These are phyloP conservation scores for Tritrichomonas musculus DNA, from an alignment of 208 protist species.

Conservation along the genomic window DNA sequence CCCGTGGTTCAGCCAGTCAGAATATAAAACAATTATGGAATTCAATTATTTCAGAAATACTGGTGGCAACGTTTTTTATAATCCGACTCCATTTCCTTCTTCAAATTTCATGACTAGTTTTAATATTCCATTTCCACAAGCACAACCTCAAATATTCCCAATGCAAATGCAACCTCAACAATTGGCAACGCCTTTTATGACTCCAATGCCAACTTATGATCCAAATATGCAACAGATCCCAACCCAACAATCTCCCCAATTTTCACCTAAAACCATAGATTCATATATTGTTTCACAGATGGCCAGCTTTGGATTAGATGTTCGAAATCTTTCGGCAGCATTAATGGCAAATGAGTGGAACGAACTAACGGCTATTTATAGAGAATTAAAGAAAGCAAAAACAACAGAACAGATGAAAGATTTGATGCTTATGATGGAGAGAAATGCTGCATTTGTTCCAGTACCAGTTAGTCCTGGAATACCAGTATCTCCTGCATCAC, in stretches of 20 bases:
- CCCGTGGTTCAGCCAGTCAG: neutral
- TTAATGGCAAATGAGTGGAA: neutral
- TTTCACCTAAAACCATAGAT: too few relatives aligned
- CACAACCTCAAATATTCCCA: too few relatives aligned
- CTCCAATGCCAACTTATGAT: conserved; percentile 1
- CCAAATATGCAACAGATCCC: too few relatives aligned
- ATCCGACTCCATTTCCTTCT: too few relatives aligned
- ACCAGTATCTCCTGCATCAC: neutral
- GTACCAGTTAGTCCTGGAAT: neutral
- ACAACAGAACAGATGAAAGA: neutral
- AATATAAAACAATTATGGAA: neutral
- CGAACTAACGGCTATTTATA: neutral
- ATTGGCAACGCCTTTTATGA: too few relatives aligned
- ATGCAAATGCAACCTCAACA: too few relatives aligned
- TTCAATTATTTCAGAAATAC: too few relatives aligned
- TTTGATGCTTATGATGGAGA: too few relatives aligned
- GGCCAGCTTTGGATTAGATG: neutral
- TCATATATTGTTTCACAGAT: neutral
- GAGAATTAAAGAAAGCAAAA: neutral
- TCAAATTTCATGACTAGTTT: too few relatives aligned
- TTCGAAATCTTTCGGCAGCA: neutral
- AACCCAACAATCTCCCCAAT: neutral
- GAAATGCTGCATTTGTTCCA: neutral
- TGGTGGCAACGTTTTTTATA: too few relatives aligned
- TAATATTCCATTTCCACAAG: too few relatives aligned